These are phyloP conservation scores for Letharia columbiana DNA, from an alignment of 495 filamentous ascomycete species.

Conservation along the genomic window DNA sequence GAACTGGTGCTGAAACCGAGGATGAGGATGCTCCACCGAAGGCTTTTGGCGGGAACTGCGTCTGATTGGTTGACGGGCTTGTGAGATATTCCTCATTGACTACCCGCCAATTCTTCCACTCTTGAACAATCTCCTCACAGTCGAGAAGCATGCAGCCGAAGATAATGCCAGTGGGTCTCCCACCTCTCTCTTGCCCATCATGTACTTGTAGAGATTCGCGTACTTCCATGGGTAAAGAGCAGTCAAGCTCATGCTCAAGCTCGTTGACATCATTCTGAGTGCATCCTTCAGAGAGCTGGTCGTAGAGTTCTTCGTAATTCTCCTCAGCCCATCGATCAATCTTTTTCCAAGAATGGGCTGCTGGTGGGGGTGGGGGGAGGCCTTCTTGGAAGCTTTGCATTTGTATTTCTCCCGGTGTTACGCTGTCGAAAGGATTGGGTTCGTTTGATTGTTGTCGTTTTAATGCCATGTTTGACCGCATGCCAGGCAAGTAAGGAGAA, in stretches of 20 bases:
- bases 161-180: constrained; percentile 82
- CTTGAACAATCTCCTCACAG: constrained; percentile 96
- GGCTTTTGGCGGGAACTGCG: constrained; percentile 55
- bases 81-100: constrained; percentile 84
- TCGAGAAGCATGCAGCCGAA: constrained; percentile 94
- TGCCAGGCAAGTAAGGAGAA: constrained; percentile 80
- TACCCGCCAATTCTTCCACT: constrained; percentile 92
- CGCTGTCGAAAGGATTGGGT: constrained; percentile 53
- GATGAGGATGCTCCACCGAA: constrained; percentile 54
- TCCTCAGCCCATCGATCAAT: constrained; percentile 92
- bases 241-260: constrained; percentile 91
- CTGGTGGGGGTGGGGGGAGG: constrained; percentile 78
- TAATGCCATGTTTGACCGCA: constrained; percentile 62
- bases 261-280: constrained; percentile 95
- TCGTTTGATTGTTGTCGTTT: constrained; percentile 46
- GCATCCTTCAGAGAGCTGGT: constrained; percentile 84
- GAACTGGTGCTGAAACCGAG: constrained; percentile 36
- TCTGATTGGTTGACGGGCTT: constrained; percentile 44
- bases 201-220: constrained; percentile 85
- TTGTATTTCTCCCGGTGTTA: constrained; percentile 74
- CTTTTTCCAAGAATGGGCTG: constrained; percentile 81
- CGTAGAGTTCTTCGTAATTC: constrained; percentile 88
- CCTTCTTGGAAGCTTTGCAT: constrained; percentile 96
- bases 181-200: constrained; percentile 92
- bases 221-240: constrained; percentile 86